Conservation (phyloP, 768 basidiomycete species). For the Mycena albidolilacea region DNA sequence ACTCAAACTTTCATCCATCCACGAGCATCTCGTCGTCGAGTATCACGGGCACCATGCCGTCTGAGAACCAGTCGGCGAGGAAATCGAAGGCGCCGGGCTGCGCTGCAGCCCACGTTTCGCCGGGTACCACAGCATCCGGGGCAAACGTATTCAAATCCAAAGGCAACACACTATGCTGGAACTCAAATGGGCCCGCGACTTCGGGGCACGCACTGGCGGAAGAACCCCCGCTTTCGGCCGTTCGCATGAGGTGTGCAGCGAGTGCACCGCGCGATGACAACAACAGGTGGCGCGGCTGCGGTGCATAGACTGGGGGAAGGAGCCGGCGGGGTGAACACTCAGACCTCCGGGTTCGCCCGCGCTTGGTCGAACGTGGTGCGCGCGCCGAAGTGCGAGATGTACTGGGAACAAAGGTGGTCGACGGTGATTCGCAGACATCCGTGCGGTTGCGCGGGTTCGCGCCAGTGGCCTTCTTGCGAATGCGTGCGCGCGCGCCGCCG, state of each 20-base stretch:
- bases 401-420: background rate
- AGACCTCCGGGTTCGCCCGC: background rate
- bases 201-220: background rate
- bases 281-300: background rate
- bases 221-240: background rate
- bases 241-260: background rate
- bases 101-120: background rate
- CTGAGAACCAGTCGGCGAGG: background rate
- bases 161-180: background rate
- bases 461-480: slow-evolving; percentile 5
- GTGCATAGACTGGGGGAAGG: background rate
- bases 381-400: background rate
- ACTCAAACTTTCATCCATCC: background rate
- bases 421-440: background rate
- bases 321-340: background rate
- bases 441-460: background rate
- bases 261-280: background rate
- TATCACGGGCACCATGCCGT: background rate
- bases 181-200: background rate
- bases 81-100: background rate
- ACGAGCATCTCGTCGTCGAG: background rate
- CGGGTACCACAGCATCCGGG: too few relatives aligned
- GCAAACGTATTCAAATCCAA: background rate
- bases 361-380: background rate
- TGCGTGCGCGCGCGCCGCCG: slow-evolving; percentile 1